A percentile compares a stretch with the other conserved stretches of the same genome.
phyloP scores from a whole-genome alignment of 192 early-diverging fungal species.

The Podila epicladia region DNA sequence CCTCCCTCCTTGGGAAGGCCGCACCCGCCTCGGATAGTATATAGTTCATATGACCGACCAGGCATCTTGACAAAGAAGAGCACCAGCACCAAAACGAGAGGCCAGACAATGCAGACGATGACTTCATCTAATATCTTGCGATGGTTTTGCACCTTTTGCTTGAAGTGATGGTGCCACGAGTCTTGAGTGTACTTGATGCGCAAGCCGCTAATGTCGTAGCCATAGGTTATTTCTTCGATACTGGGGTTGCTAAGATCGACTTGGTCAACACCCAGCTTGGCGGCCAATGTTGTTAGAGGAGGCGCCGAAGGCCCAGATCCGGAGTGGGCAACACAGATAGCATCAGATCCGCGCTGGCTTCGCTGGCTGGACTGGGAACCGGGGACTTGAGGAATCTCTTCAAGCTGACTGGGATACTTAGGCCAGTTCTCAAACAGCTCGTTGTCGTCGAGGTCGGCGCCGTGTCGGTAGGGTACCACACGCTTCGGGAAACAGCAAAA shows the following conservation, averaged over 20 bases:
- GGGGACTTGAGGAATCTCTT: too few species aligned
- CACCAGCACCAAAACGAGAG: not conserved
- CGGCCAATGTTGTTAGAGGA: slow-evolving; percentile 7
- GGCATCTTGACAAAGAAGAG: slow-evolving; percentile 1
- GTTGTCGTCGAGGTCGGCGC: not conserved
- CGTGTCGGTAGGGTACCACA: too few species aligned
- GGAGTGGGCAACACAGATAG: not conserved
- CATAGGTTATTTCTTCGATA: slow-evolving; percentile 4
- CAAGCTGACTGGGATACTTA: not conserved
- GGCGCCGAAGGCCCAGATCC: not conserved
- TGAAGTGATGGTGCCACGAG: slow-evolving; percentile 12
- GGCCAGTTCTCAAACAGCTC: not conserved
- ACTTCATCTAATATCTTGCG: not conserved
- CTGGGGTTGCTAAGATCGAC: slow-evolving; percentile 10
- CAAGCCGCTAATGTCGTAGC: slow-evolving; percentile 18
- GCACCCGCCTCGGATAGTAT: not conserved
- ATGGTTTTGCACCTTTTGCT: not conserved
- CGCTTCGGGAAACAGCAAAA: not conserved
- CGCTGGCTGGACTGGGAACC: too few species aligned
- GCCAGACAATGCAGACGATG: not conserved
- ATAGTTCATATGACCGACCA: not conserved
- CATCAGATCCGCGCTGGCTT: not conserved
- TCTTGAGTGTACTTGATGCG: slow-evolving; percentile 9
- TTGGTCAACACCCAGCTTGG: slow-evolving; percentile 6
- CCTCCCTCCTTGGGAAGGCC: not conserved